Evolutionary conservation across 371 early-diverging fungal genomes (phyloP), one percentile per base, ranked within the genome.

Genomic region (Mucor circinelloides): DNA sequence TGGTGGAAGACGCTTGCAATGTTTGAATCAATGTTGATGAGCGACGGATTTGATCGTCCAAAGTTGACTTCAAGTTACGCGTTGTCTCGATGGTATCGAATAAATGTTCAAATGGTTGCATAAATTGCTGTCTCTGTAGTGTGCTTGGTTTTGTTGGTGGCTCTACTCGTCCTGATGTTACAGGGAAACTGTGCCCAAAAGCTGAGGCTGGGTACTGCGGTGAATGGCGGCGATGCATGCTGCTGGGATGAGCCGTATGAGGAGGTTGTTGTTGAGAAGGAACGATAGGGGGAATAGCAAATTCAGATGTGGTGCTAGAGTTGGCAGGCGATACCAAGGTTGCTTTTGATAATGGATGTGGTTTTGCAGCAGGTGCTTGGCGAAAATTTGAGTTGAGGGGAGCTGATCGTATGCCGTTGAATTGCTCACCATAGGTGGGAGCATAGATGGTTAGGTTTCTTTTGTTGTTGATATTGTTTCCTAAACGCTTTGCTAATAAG

Each of bases 1-100:
- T 91, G 13, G 87, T 85, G 3, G 89, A 87, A 2, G 88, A 85
- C 6, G 89, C 83, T 69, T 91, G 91, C 28, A 94, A 76, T 2
- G 93, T 91, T 65, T 92, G 91, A n/a, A 94, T 85, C 38, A 94
- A 69, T 3, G 91, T 83, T 1, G 90, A 81, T 4, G 92, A 89
- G 19, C 87, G 85, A 19, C 94, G 85, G 48, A 94, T 87, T 74
- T 93, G 93, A 57, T 91, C 93, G 67, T 90, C 89, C 65, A 94
- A 74, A 0, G 90, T 89, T 2, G 74, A 55, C 48, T 88, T 86
- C 17, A 94, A 77, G 0, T 80, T 82, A 2, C 83, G 78, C 2
- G 83, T 83, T 3, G 85, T 85, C 52, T 86, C 87, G 44, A 87
- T 83, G 0, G 85, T 84, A 58, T 89, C 89, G 72, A 85, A 87